Percentiles rank a stretch among this genome's conserved stretches.
phyloP scores from a whole-genome alignment of 805 yeast genomes.

The Sugiyamaella smithiae region DNA sequence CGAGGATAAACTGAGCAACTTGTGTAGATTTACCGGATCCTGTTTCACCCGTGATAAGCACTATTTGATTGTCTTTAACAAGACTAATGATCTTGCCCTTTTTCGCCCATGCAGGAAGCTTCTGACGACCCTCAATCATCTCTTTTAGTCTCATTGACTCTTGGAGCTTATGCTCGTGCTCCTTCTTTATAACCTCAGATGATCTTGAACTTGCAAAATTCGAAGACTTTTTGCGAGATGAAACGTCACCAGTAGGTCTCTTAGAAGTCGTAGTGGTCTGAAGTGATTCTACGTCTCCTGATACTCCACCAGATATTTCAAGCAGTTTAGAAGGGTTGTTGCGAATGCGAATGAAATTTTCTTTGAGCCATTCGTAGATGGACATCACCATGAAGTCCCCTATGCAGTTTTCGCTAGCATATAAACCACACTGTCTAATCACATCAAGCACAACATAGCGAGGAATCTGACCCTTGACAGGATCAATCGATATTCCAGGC shows the following conservation, averaged over 20 bases:
- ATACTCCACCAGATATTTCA: slow-evolving; percentile 33
- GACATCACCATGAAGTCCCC: slow-evolving; percentile 72
- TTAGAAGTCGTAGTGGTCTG: background rate
- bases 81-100: slow-evolving; percentile 52
- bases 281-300: slow-evolving; percentile 26
- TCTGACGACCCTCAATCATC: slow-evolving; percentile 48
- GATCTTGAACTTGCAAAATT: too few species aligned
- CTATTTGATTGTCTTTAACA: slow-evolving; percentile 59
- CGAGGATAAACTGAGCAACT: slow-evolving; percentile 83
- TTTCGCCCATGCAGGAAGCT: slow-evolving; percentile 83
- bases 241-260: background rate
- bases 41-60: slow-evolving; percentile 90
- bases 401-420: slow-evolving; percentile 37
- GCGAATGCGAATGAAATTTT: slow-evolving; percentile 53
- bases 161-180: slow-evolving; percentile 34
- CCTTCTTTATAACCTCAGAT: slow-evolving; percentile 34
- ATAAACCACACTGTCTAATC: slow-evolving; percentile 29
- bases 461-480: slow-evolving; percentile 32
- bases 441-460: slow-evolving; percentile 37
- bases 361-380: slow-evolving; percentile 76
- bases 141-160: slow-evolving; percentile 32
- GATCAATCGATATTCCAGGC: slow-evolving; percentile 64
- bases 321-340: slow-evolving; percentile 73
- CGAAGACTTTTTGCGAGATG: background rate
- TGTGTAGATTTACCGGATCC: slow-evolving; percentile 98